These are phyloP conservation scores for Apiotrichum sp. DNA, from an alignment of 1,284 basidiomycete species.

Conservation along the genomic window DNA sequence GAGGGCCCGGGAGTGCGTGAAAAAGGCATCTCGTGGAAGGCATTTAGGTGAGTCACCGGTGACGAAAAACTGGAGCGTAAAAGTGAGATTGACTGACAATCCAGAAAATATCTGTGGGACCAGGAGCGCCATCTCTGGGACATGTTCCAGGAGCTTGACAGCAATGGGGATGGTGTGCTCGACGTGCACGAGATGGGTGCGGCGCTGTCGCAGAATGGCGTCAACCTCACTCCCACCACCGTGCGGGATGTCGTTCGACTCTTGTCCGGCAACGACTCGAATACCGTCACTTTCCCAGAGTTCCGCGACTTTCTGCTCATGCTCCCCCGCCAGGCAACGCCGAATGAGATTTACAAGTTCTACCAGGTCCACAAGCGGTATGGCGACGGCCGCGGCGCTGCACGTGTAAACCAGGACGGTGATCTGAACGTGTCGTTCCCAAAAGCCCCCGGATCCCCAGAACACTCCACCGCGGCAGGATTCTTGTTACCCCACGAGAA, in stretches of 20 bases:
- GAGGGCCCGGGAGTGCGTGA: constrained; percentile 22
- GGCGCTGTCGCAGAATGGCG: constrained; percentile 67
- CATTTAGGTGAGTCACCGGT: constrained; percentile 55
- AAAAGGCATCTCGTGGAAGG: constrained; percentile 61
- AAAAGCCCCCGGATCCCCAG: constrained; percentile 25
- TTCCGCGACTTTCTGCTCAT: constrained; percentile 86
- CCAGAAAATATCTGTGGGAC: constrained; percentile 33
- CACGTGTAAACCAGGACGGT: constrained; percentile 83
- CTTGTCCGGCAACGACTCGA: constrained; percentile 53
- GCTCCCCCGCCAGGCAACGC: constrained; percentile 70
- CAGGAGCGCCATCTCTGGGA: constrained; percentile 68
- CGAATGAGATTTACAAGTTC: constrained; percentile 71
- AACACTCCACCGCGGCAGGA: constrained; percentile 22
- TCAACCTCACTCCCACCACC: constrained; percentile 60
- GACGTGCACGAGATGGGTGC: constrained; percentile 64
- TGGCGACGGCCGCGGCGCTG: constrained; percentile 67
- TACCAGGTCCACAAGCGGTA: constrained; percentile 70
- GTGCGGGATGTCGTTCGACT: constrained; percentile 73
- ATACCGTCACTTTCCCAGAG: constrained; percentile 66
- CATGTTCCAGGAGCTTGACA: constrained; percentile 80
- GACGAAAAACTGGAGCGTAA: not conserved
- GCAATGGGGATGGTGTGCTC: constrained; percentile 74
- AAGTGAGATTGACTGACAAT: constrained; percentile 29
- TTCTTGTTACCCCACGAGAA: constrained; percentile 38
- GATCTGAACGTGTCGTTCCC: constrained; percentile 46